Percentiles rank a stretch among this genome's conserved stretches.
phyloP scores from a whole-genome alignment of 495 filamentous ascomycete species.

The Lasiosphaeria miniovina region DNA sequence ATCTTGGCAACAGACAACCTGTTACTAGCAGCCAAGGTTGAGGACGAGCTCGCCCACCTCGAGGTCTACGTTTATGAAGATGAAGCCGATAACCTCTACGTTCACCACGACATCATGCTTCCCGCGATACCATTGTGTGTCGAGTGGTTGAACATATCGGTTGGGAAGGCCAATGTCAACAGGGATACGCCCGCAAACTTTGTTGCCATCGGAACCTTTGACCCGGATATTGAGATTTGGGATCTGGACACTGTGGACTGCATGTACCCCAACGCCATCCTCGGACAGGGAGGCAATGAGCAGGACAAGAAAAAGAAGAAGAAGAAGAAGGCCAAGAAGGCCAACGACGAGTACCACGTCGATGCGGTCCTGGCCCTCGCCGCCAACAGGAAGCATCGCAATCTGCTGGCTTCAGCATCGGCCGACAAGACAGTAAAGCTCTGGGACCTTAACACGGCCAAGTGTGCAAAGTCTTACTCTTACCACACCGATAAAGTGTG shows the following conservation, averaged over 20 bases:
- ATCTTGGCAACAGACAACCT: slow-evolving; percentile 91
- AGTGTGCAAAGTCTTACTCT: slow-evolving; percentile 90
- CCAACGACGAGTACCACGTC: slow-evolving; percentile 89
- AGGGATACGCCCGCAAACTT: slow-evolving; percentile 72
- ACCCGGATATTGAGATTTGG: slow-evolving; percentile 98
- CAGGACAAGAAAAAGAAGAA: slow-evolving; percentile 67
- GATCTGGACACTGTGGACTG: slow-evolving; percentile 91
- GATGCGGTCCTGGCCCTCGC: slow-evolving; percentile 89
- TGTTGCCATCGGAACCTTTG: slow-evolving; percentile 93
- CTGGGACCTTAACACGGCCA: slow-evolving; percentile 90
- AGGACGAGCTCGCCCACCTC: slow-evolving; percentile 94
- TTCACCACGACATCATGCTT: slow-evolving; percentile 99
- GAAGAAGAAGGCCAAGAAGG: slow-evolving; percentile 78
- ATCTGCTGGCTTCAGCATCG: slow-evolving; percentile 92
- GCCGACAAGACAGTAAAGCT: slow-evolving; percentile 96
- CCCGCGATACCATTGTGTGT: slow-evolving; percentile 92
- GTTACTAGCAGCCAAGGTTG: slow-evolving; percentile 84
- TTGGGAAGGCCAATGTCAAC: slow-evolving; percentile 60
- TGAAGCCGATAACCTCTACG: slow-evolving; percentile 88
- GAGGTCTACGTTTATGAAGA: slow-evolving; percentile 99
- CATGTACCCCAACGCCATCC: slow-evolving; percentile 96
- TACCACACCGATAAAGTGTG: slow-evolving; percentile 95
- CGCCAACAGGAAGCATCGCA: slow-evolving; percentile 86
- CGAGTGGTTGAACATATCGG: slow-evolving; percentile 90
- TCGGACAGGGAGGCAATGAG: slow-evolving; percentile 71